phyloP scores from a whole-genome alignment of 2,329 filamentous ascomycete species.

The Zymoseptoria brevis region DNA sequence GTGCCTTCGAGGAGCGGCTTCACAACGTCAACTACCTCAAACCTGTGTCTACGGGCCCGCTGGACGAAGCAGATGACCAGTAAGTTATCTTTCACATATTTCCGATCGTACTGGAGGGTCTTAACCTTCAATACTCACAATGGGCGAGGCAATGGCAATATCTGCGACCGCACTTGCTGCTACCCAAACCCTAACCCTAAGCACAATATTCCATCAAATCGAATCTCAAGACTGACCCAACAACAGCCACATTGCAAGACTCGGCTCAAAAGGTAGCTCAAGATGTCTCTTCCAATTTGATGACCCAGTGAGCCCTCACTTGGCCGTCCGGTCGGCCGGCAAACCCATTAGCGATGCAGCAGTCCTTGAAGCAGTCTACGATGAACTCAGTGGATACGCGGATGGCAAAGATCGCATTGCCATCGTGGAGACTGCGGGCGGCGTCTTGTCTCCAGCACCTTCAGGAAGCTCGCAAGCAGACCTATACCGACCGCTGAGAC shows the following conservation, averaged over 20 bases:
- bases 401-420: conserved; percentile 46
- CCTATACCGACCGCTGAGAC: conserved; percentile 63
- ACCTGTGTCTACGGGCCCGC: conserved; percentile 69
- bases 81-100: conserved; percentile 30
- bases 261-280: conserved; percentile 50
- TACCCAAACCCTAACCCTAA: conserved; percentile 13
- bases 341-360: conserved; percentile 23
- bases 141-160: background rate
- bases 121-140: background rate
- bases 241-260: conserved; percentile 54
- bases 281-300: conserved; percentile 63
- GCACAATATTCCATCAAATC: background rate
- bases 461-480: conserved; percentile 71
- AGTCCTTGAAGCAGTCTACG: conserved; percentile 35
- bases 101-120: background rate
- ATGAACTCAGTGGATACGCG: conserved; percentile 37
- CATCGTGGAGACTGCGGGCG: conserved; percentile 74
- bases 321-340: conserved; percentile 48
- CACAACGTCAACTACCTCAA: conserved; percentile 62
- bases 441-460: conserved; percentile 70
- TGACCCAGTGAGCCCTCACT: conserved; percentile 68
- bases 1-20: conserved; percentile 46
- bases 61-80: conserved; percentile 62
- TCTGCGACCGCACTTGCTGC: conserved; percentile 1
- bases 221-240: conserved; percentile 1